A percentile compares a stretch with the other conserved stretches of the same genome.
Evolutionary conservation across 2,329 filamentous ascomycete species (phyloP).

Genomic region (Fusarium siculi): DNA sequence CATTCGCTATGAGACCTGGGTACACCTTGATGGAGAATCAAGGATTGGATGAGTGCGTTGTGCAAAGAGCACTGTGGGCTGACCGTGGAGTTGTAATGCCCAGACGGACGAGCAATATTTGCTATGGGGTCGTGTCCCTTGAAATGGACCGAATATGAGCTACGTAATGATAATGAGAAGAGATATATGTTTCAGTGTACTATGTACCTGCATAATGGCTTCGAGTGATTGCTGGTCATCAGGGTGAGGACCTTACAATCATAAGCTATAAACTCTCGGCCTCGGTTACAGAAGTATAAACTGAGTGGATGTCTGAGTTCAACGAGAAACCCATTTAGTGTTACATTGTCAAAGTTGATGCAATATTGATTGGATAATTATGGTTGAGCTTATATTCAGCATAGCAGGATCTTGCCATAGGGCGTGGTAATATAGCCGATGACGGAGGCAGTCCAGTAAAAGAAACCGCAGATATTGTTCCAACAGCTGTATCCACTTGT

Average conservation of each 20-base stretch:
- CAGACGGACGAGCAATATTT: constrained; percentile 2
- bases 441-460: constrained; percentile 21
- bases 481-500: constrained; percentile 4
- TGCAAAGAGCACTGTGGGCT: constrained; percentile 4
- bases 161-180: constrained; percentile 44
- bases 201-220: not conserved
- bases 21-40: constrained; percentile 23
- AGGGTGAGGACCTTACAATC: not conserved
- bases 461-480: not conserved
- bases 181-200: constrained; percentile 25
- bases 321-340: not conserved
- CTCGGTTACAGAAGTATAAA: not conserved
- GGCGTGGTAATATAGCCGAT: constrained; percentile 21
- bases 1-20: constrained; percentile 39
- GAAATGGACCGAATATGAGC: constrained; percentile 29
- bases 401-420: not conserved
- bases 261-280: not conserved
- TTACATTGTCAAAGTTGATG: not conserved
- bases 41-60: constrained; percentile 19
- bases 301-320: not conserved
- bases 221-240: not conserved
- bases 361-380: not conserved
- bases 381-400: not conserved
- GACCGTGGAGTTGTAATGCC: not conserved
- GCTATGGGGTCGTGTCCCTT: constrained; percentile 12